Evolutionary conservation across 352 stramenopile species (phyloP).

Genomic region (Saprolegnia diclina): DNA sequence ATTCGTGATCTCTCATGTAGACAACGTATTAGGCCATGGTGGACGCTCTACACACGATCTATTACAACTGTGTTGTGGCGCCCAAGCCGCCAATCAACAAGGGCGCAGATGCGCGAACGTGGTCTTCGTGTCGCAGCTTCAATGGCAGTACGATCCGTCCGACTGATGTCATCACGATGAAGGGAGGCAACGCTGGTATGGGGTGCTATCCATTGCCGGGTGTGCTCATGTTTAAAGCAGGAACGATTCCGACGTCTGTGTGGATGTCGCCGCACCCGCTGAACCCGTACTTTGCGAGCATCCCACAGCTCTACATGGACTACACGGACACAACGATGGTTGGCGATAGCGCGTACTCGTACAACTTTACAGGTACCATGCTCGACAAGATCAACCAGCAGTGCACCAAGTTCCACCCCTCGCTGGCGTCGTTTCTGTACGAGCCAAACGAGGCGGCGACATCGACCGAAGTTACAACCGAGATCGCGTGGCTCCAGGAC

Average conservation of each 20-base stretch:
- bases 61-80: constrained; percentile 67
- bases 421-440: not conserved
- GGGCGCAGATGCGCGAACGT: not conserved
- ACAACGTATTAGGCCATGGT: constrained; percentile 33
- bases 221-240: not conserved
- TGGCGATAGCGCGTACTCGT: not conserved
- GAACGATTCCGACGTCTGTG: not conserved
- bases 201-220: not conserved
- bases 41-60: constrained; percentile 79
- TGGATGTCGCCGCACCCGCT: not conserved
- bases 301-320: not conserved
- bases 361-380: constrained; percentile 8
- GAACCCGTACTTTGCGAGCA: not conserved
- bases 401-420: not conserved
- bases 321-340: not conserved
- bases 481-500: constrained; percentile 1
- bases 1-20: not conserved
- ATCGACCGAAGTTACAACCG: not conserved
- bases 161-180: not conserved
- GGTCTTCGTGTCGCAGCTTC: not conserved
- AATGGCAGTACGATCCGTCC: not conserved
- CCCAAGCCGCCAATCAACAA: not conserved
- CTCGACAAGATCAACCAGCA: not conserved
- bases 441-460: not conserved
- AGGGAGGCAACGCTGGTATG: not conserved